Conservation (phyloP, 441 rosid species). For the Bocquillonia castaneifolia region DNA sequence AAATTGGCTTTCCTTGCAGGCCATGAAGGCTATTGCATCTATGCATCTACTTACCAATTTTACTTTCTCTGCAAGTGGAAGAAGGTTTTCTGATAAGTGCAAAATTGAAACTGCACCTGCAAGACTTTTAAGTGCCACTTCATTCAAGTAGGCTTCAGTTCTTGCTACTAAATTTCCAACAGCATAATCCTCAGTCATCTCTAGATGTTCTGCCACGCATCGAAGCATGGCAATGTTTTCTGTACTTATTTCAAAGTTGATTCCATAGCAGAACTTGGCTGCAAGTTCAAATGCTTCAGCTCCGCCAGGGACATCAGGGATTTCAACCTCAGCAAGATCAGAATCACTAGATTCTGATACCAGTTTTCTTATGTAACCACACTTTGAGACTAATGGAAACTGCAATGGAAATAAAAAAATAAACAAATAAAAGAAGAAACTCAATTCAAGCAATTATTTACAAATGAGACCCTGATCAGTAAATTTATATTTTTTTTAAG, state of each 20-base stretch:
- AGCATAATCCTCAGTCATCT: constrained; percentile 75
- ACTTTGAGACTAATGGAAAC: constrained; percentile 85
- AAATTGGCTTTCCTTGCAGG: constrained; percentile 71
- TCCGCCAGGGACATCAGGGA: constrained; percentile 77
- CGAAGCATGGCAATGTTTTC: constrained; percentile 47
- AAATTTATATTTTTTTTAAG: too few relatives aligned
- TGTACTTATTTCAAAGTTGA: constrained; percentile 62
- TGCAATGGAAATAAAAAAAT: constrained; percentile 28
- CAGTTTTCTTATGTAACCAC: constrained; percentile 63
- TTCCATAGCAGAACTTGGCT: constrained; percentile 82
- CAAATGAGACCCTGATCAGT: background rate
- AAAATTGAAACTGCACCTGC: constrained; percentile 53
- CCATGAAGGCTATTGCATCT: constrained; percentile 67
- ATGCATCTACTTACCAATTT: constrained; percentile 88
- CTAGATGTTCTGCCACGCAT: constrained; percentile 75
- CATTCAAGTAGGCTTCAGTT: constrained; percentile 68
- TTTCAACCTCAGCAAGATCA: constrained; percentile 39
- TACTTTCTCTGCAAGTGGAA: constrained; percentile 69
- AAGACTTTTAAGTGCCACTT: constrained; percentile 71
- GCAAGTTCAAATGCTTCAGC: constrained; percentile 60
- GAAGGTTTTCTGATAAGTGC: constrained; percentile 51
- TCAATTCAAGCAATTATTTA: background rate
- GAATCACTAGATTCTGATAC: constrained; percentile 47
- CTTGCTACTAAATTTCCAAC: constrained; percentile 72
- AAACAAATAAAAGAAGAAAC: background rate